Conservation (phyloP, 345 rosid species). For the Eutrema heterophyllum region DNA sequence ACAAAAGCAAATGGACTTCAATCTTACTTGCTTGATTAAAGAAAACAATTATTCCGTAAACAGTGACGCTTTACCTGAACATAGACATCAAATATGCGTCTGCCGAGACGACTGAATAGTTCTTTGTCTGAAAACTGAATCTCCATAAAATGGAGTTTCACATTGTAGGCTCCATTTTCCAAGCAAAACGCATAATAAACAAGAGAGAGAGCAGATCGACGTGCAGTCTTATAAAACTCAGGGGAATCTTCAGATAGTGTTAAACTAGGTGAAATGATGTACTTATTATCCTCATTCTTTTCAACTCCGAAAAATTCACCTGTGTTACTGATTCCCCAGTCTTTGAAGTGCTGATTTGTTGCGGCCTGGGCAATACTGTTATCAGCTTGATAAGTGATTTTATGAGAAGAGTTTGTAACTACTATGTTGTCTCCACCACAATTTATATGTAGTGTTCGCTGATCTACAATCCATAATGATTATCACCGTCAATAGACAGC, state of each 20-base stretch:
- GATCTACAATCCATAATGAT: conserved; percentile 6
- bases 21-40: not conserved
- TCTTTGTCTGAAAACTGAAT: conserved; percentile 40
- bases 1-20: not conserved
- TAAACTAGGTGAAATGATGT: not conserved
- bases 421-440: conserved; percentile 18
- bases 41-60: not conserved
- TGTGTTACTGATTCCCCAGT: conserved; percentile 26
- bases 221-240: conserved; percentile 47
- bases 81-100: conserved; percentile 56
- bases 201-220: conserved; percentile 53
- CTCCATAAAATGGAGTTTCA: conserved; percentile 59
- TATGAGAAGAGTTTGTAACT: not conserved
- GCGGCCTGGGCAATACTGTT: not conserved
- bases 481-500: not conserved
- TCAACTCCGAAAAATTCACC: conserved; percentile 9
- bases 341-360: not conserved
- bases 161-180: conserved; percentile 45
- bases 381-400: conserved; percentile 10
- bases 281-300: not conserved
- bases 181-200: conserved; percentile 62
- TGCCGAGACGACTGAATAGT: conserved; percentile 37
- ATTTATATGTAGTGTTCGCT: conserved; percentile 21
- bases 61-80: conserved; percentile 35
- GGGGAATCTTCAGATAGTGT: not conserved